A percentile compares a stretch with the other conserved stretches of the same genome.
These are phyloP conservation scores for Jatropha multifida DNA, from an alignment of 441 rosid genomes.

Conservation along the genomic window DNA sequence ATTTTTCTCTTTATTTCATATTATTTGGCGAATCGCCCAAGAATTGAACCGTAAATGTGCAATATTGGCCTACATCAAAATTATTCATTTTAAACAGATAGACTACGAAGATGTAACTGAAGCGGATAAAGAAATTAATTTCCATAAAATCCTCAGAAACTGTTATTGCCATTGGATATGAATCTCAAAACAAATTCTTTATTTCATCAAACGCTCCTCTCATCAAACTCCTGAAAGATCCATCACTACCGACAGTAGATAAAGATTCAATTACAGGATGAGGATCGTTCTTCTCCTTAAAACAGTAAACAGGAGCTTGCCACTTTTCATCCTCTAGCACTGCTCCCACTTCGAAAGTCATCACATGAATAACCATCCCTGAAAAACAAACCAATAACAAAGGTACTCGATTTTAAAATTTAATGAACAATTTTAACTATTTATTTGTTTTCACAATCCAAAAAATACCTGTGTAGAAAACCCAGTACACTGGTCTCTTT, in stretches of 20 bases:
- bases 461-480: slow-evolving; percentile 50
- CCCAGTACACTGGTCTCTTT: slow-evolving; percentile 69
- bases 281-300: slow-evolving; percentile 21
- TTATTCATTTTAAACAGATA: background rate
- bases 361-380: slow-evolving; percentile 65
- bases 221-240: slow-evolving; percentile 13
- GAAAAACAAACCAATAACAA: background rate
- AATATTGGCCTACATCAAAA: too few relatives aligned
- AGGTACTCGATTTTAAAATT: background rate
- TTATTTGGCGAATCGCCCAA: too few relatives aligned
- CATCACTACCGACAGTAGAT: background rate
- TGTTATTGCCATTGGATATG: background rate
- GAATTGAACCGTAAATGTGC: too few relatives aligned
- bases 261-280: slow-evolving; percentile 12
- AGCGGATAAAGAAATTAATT: background rate
- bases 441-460: background rate
- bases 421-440: background rate
- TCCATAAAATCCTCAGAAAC: background rate
- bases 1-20: too few relatives aligned
- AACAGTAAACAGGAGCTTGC: slow-evolving; percentile 75
- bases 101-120: background rate
- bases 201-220: background rate
- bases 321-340: slow-evolving; percentile 59
- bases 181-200: background rate
- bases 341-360: slow-evolving; percentile 70